phyloP scores from a whole-genome alignment of 2,329 filamentous ascomycete genomes.

The Scopulariopsis brevicaulis region DNA sequence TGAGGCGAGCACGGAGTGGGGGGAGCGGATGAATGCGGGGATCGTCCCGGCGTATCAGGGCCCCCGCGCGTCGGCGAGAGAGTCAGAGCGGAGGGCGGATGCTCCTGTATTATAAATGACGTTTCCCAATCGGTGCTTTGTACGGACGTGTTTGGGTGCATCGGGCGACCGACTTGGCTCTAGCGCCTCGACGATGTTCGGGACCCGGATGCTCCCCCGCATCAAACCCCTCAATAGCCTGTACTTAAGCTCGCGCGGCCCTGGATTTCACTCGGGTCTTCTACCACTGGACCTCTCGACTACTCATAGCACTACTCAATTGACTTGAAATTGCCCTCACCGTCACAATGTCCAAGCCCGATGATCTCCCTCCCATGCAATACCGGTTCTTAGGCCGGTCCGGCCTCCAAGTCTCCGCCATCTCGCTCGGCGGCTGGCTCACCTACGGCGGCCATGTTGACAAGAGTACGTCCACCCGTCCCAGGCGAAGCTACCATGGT shows the following conservation, averaged over 20 bases:
- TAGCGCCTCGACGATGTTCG: neutral
- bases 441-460: constrained; percentile 67
- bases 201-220: neutral
- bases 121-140: neutral
- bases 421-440: constrained; percentile 61
- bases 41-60: neutral
- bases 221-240: neutral
- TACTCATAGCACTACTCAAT: neutral
- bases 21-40: neutral
- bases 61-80: neutral
- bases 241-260: neutral
- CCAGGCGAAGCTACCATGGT: neutral
- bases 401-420: constrained; percentile 62
- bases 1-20: neutral
- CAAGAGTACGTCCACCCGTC: constrained; percentile 33
- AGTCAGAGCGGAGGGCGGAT: neutral
- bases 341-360: constrained; percentile 19
- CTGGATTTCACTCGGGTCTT: neutral
- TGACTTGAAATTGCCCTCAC: neutral
- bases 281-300: neutral
- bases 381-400: constrained; percentile 62
- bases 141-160: neutral
- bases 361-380: constrained; percentile 44
- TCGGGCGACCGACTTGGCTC: neutral
- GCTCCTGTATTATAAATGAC: neutral